A percentile compares a stretch with the other conserved stretches of the same genome.
Evolutionary conservation across 225 moss, liverwort and hornwort genomes (phyloP).

Genomic region (Ulota crispa): DNA sequence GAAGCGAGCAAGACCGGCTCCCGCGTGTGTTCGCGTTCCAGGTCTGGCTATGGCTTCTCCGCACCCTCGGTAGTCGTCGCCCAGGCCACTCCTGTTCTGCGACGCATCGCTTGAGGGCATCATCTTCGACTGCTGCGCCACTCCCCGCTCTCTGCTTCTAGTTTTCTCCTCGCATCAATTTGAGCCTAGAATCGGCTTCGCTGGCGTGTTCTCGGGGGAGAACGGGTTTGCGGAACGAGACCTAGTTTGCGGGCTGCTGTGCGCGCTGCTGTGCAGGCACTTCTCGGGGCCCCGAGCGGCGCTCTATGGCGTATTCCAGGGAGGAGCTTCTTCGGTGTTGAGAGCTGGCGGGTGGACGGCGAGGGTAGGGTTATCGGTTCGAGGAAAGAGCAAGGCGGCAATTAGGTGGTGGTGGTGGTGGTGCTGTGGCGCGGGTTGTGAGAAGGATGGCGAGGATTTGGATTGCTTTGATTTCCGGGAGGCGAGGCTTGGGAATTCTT

Average conservation of each 20-base stretch:
- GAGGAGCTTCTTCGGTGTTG: not conserved
- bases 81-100: not conserved
- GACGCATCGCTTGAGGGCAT: not conserved
- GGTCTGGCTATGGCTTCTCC: constrained; percentile 35
- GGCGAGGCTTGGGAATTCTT: not conserved
- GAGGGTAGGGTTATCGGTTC: constrained; percentile 16
- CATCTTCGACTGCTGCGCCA: no score
- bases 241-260: constrained; percentile 3
- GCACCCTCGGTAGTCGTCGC: constrained; percentile 6
- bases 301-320: not conserved
- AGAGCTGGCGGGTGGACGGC: not conserved
- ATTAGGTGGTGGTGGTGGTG: not conserved
- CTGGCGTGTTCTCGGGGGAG: not conserved
- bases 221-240: not conserved
- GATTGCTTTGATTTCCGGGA: constrained; percentile 2
- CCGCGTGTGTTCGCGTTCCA: constrained; percentile 22
- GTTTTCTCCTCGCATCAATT: not conserved
- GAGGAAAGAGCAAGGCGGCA: not conserved
- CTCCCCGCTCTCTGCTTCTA: not conserved
- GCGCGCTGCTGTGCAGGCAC: not conserved
- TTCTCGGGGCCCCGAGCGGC: not conserved
- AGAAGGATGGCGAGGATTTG: not conserved
- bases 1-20: constrained; percentile 11
- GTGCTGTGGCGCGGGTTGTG: not conserved
- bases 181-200: not conserved